phyloP scores from a whole-genome alignment of 768 basidiomycete species.

The Galerina sulciceps region DNA sequence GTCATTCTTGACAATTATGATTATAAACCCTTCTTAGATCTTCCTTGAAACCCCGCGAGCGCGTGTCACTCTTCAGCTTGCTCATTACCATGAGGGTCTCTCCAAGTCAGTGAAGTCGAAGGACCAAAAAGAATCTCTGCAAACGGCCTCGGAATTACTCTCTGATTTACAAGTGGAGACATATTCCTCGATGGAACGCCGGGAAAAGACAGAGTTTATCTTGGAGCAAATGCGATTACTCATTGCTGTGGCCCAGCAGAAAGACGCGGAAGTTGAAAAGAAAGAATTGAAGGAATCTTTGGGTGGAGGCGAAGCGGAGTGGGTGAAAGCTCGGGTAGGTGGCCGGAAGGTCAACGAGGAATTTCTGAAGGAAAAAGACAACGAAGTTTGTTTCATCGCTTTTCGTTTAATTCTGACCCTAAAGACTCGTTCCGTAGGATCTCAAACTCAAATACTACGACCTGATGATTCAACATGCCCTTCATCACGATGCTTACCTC shows the following conservation, averaged over 20 bases:
- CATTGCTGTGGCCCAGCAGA: constrained; percentile 74
- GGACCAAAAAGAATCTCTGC: constrained; percentile 69
- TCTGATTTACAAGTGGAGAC: constrained; percentile 98
- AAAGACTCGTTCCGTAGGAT: constrained; percentile 54
- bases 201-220: constrained; percentile 98
- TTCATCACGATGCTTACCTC: constrained; percentile 84
- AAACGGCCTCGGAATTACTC: constrained; percentile 89
- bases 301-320: constrained; percentile 83
- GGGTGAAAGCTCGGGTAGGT: constrained; percentile 91
- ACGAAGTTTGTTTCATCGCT: constrained; percentile 64
- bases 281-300: constrained; percentile 66
- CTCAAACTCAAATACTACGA: constrained; percentile 96
- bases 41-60: constrained; percentile 97
- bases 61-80: constrained; percentile 86
- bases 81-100: constrained; percentile 83
- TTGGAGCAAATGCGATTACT: constrained; percentile 96
- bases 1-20: neutral
- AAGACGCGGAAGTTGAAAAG: constrained; percentile 68
- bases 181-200: constrained; percentile 96
- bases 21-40: constrained; percentile 55
- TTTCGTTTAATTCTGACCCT: neutral
- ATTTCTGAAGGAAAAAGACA: constrained; percentile 87
- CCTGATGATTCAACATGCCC: constrained; percentile 93
- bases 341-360: constrained; percentile 93
- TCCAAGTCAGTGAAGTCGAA: constrained; percentile 47